Percentiles rank a stretch among this genome's conserved stretches.
phyloP scores from a whole-genome alignment of 495 filamentous ascomycete genomes.

The Darksidea phi region DNA sequence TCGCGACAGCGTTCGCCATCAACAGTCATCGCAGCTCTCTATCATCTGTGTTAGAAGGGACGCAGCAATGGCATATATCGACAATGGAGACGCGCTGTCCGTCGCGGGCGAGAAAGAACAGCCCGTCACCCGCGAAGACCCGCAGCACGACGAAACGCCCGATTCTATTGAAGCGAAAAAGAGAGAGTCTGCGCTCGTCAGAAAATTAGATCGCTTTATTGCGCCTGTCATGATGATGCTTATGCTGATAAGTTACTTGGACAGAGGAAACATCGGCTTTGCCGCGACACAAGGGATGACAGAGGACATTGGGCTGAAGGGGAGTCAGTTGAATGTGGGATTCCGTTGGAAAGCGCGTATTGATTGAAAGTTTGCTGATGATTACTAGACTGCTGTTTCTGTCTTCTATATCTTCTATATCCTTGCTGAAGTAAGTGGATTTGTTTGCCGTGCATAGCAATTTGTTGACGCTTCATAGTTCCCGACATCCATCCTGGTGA shows the following conservation, averaged over 20 bases:
- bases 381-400: conserved; percentile 19
- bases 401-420: conserved; percentile 35
- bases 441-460: neutral
- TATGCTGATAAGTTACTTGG: conserved; percentile 46
- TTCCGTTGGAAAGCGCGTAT: neutral
- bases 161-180: conserved; percentile 26
- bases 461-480: conserved; percentile 9
- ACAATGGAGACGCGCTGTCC: conserved; percentile 5
- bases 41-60: neutral
- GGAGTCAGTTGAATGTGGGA: conserved; percentile 42
- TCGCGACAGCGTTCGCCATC: too few relatives aligned
- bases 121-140: conserved; percentile 20
- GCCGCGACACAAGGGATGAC: conserved; percentile 45
- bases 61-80: conserved; percentile 6
- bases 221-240: conserved; percentile 47
- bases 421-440: conserved; percentile 23
- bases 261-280: conserved; percentile 46
- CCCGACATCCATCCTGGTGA: conserved; percentile 34
- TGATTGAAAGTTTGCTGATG: neutral
- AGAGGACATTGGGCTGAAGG: conserved; percentile 43
- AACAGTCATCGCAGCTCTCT: neutral
- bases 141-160: conserved; percentile 26
- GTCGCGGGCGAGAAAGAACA: conserved; percentile 15
- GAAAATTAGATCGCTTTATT: conserved; percentile 48
- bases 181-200: conserved; percentile 33